phyloP scores from a whole-genome alignment of 192 early-diverging fungal genomes.

The Coemansia sp. region DNA sequence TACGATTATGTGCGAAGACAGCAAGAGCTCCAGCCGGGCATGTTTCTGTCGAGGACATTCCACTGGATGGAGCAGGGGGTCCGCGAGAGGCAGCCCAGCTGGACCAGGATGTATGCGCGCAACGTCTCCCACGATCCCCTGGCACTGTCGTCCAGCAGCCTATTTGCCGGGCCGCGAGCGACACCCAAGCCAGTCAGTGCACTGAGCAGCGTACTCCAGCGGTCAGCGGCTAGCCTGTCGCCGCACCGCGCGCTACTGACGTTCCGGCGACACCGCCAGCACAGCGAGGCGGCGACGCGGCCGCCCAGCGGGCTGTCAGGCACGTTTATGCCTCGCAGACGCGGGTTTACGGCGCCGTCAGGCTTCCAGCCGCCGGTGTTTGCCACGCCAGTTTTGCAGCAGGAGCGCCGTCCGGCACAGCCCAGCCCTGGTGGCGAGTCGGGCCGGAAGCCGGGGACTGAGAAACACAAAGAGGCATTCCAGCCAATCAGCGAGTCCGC shows the following conservation, averaged over 20 bases:
- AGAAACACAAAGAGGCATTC: not conserved
- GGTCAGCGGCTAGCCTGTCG: constrained; percentile 32
- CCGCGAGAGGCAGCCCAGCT: constrained; percentile 29
- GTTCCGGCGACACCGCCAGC: constrained; percentile 40
- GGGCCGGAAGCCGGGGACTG: not conserved
- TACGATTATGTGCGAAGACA: constrained; percentile 56
- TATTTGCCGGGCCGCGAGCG: constrained; percentile 21
- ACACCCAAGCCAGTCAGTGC: constrained; percentile 14
- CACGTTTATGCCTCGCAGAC: constrained; percentile 26
- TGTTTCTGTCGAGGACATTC: constrained; percentile 47
- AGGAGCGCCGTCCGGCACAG: not conserved
- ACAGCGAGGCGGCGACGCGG: constrained; percentile 32
- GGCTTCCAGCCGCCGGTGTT: constrained; percentile 23
- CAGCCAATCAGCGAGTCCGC: not conserved
- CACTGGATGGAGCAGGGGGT: constrained; percentile 43
- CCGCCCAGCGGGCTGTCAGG: constrained; percentile 41
- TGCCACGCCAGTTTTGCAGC: not conserved
- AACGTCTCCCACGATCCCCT: constrained; percentile 31
- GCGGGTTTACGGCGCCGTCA: constrained; percentile 43
- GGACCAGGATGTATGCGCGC: constrained; percentile 30
- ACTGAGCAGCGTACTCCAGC: constrained; percentile 26
- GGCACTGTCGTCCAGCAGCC: constrained; percentile 45
- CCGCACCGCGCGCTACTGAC: constrained; percentile 34
- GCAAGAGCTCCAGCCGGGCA: constrained; percentile 47
- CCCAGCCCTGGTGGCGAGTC: not conserved